Evolutionary conservation across 345 rosid genomes (phyloP).

Genomic region (Hibiscus trionum): DNA sequence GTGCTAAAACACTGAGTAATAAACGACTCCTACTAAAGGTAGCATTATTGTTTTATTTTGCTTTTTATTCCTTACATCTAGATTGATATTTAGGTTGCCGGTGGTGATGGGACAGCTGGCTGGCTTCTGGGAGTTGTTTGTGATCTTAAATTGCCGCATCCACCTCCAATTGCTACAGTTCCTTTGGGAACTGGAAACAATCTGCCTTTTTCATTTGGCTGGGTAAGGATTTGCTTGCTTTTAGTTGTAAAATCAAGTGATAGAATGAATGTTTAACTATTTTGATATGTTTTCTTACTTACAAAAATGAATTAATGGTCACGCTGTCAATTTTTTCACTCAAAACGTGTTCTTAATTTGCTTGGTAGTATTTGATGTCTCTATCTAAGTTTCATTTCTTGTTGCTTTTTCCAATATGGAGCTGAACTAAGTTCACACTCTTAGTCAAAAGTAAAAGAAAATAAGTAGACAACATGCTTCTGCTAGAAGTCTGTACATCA

Average conservation of each 20-base stretch:
- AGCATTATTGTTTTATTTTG: too few species aligned
- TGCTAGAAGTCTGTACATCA: neutral
- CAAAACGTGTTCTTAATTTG: neutral
- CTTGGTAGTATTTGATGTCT: neutral
- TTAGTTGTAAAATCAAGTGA: neutral
- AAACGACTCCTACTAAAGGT: too few species aligned
- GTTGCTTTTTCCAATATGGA: neutral
- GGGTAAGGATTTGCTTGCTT: constrained; percentile 44
- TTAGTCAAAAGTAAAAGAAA: neutral
- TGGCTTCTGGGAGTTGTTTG: constrained; percentile 97
- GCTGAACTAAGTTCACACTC: neutral
- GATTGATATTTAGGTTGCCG: constrained; percentile 57
- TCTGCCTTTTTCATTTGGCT: constrained; percentile 90
- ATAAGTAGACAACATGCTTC: neutral
- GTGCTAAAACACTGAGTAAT: too few species aligned
- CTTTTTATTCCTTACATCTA: neutral
- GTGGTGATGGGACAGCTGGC: constrained; percentile 98
- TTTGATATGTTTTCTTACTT: constrained; percentile 1
- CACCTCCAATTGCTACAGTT: constrained; percentile 87
- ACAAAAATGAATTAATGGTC: neutral
- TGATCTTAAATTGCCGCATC: constrained; percentile 73
- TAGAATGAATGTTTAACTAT: neutral
- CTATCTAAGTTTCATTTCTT: neutral
- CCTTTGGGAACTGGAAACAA: constrained; percentile 99
- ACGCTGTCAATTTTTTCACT: neutral